Percentiles rank a stretch among this genome's conserved stretches.
These are phyloP conservation scores for Cardamine resedifolia DNA, from an alignment of 345 rosid species.

Conservation along the genomic window DNA sequence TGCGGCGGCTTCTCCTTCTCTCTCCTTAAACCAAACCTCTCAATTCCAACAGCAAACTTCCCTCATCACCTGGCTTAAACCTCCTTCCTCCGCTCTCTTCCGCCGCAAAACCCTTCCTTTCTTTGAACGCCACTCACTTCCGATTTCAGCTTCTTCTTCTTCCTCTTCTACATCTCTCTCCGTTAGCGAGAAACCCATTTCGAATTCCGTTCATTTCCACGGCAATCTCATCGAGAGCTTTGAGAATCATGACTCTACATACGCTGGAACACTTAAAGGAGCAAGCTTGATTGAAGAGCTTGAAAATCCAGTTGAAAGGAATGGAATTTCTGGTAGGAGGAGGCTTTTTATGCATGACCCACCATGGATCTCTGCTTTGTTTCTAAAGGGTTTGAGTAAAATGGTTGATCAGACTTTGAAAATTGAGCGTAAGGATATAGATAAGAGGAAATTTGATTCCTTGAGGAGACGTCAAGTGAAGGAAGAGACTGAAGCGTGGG, in stretches of 20 bases:
- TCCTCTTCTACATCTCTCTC: slow-evolving; percentile 47
- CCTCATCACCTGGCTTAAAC: slow-evolving; percentile 35
- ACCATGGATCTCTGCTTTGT: slow-evolving; percentile 78
- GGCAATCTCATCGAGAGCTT: slow-evolving; percentile 48
- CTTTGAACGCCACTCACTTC: slow-evolving; percentile 26
- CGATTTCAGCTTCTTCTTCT: slow-evolving; percentile 38
- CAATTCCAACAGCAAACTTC: slow-evolving; percentile 46
- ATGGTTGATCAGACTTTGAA: slow-evolving; percentile 45
- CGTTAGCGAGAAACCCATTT: slow-evolving; percentile 32
- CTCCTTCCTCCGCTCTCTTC: slow-evolving; percentile 38
- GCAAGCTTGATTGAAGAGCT: slow-evolving; percentile 30
- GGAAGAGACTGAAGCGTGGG: slow-evolving; percentile 96
- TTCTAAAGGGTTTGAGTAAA: slow-evolving; percentile 57
- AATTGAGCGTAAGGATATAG: slow-evolving; percentile 55
- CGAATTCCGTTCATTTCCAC: slow-evolving; percentile 38
- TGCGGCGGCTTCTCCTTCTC: slow-evolving; percentile 38
- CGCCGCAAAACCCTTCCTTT: slow-evolving; percentile 49
- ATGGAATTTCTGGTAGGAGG: slow-evolving; percentile 27
- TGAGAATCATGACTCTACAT: slow-evolving; percentile 40
- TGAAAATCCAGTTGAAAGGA: slow-evolving; percentile 44
- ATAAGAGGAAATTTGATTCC: slow-evolving; percentile 56
- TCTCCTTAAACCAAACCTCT: slow-evolving; percentile 43
- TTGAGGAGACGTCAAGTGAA: slow-evolving; percentile 75
- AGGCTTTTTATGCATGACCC: slow-evolving; percentile 67
- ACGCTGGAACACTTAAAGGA: slow-evolving; percentile 31